Base-by-base conservation (phyloP, 306 rosid species). In the Luffa acutangula region DNA sequence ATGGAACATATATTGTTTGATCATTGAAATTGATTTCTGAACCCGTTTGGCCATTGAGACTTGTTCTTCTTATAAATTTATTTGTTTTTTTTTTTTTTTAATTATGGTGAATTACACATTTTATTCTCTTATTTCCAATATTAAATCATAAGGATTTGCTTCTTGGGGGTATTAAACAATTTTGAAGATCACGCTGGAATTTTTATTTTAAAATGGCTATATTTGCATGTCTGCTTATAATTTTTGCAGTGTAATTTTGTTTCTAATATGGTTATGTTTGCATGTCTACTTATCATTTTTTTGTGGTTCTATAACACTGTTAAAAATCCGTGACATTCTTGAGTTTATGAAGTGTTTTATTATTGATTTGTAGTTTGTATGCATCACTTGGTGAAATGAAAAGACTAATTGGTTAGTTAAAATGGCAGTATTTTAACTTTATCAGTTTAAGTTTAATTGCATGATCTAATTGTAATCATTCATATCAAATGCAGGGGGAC, bases 401-500 rank as follows among this genome's bases (percentile, higher is more conserved):
- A 46, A 14, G 77, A 72, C 48, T 12, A 21, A 2, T 6, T 13
- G 21, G 34, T 45, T 5, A 45, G 52, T 70, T 43, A 70, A 45
- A 9, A 9, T 45, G 34, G 37, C 13, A 21, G 77, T 48, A 49
- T 49, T 73, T 31, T 73, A 73, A 15, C 45, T 14, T 42, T 48
- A 48, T 5, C 53, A 20, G 34, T 71, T 46, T 3, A 46, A 75
- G 72, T 76, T 54, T 79, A 58, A 42, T 34, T 60, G 42, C 62
- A 58, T 42, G 69, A 20, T 82, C 62, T 74, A 70, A 76, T 77
- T 53, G 45, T 85, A 36, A 21, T 51, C 39, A 56, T 54, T 74
- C 34, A 3, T 82, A 62, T 77, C 33, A 63, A 39, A 37, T 84
- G 51, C 85, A 92, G 97, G 98, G 97, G 48, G 98, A 94, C 88